Evolutionary conservation across 306 rosid genomes (phyloP).

Genomic region (Albizia julibrissin): DNA sequence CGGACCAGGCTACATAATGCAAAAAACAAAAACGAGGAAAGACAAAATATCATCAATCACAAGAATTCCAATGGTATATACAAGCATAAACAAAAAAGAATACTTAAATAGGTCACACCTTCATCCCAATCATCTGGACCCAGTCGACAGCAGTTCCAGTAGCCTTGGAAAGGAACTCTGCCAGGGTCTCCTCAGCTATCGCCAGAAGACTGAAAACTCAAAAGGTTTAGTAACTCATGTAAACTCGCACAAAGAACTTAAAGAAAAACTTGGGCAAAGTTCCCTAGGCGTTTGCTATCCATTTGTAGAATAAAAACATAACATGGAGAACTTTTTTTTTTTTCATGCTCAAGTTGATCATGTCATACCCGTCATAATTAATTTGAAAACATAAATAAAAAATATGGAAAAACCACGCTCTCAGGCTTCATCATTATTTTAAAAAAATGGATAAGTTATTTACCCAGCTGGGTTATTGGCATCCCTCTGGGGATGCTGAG

Average conservation of each 20-base stretch:
- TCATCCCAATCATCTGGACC: slow-evolving; percentile 99
- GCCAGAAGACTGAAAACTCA: slow-evolving; percentile 70
- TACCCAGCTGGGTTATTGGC: slow-evolving; percentile 99
- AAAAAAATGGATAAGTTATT: not conserved
- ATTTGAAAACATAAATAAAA: not conserved
- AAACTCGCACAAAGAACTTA: not conserved
- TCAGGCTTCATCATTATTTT: not conserved
- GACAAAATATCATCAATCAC: not conserved
- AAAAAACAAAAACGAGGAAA: not conserved
- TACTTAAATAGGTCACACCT: slow-evolving; percentile 45
- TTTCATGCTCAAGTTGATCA: not conserved
- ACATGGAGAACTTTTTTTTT: not conserved
- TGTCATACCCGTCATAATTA: not conserved
- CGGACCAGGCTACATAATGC: slow-evolving; percentile 92
- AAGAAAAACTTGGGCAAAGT: not conserved
- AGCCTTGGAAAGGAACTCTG: slow-evolving; percentile 99
- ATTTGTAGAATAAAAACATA: not conserved
- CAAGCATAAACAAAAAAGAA: not conserved
- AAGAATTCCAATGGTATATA: not conserved
- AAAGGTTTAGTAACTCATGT: not conserved
- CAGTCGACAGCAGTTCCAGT: slow-evolving; percentile 99
- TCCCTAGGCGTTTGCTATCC: not conserved
- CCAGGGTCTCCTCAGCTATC: slow-evolving; percentile 99
- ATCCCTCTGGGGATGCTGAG: slow-evolving; percentile 93
- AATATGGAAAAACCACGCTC: not conserved